A percentile compares a stretch with the other conserved stretches of the same genome.
These are phyloP conservation scores for Tulasnella sp. DNA, from an alignment of 768 basidiomycete genomes.

Conservation along the genomic window DNA sequence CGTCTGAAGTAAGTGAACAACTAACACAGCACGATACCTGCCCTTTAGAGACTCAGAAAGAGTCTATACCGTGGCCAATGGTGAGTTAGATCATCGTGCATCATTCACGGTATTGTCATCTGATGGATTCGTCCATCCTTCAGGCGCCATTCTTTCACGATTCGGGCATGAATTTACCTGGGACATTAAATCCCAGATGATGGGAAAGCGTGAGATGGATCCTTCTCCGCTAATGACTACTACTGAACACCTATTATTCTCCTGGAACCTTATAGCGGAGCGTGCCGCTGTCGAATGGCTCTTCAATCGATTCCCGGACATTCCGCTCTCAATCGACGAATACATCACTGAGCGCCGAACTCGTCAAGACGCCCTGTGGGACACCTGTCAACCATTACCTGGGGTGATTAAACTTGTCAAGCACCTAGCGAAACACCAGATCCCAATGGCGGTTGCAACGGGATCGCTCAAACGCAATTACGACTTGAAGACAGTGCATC, in stretches of 20 bases:
- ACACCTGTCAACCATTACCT: conserved; percentile 61
- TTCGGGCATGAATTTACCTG: conserved; percentile 76
- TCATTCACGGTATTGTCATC: not conserved
- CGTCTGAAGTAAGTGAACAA: not conserved
- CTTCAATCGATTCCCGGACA: conserved; percentile 68
- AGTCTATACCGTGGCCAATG: not conserved
- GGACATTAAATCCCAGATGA: conserved; percentile 82
- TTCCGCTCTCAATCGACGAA: conserved; percentile 52
- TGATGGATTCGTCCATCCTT: not conserved
- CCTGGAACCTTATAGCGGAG: conserved; percentile 32
- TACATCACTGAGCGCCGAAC: conserved; percentile 51
- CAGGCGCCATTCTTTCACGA: conserved; percentile 62
- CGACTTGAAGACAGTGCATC: conserved; percentile 57
- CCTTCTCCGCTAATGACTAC: not conserved
- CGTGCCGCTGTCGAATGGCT: conserved; percentile 53
- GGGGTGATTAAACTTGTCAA: conserved; percentile 58
- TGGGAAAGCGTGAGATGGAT: conserved; percentile 62
- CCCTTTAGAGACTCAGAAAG: not conserved
- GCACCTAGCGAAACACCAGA: conserved; percentile 56
- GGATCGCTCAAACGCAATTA: conserved; percentile 61
- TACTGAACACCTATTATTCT: not conserved
- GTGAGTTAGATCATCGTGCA: not conserved
- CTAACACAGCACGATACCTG: no score
- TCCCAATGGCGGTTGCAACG: conserved; percentile 79
- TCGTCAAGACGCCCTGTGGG: conserved; percentile 60